Conservation (phyloP, 1,284 basidiomycete genomes). For the Tilletia caries region DNA sequence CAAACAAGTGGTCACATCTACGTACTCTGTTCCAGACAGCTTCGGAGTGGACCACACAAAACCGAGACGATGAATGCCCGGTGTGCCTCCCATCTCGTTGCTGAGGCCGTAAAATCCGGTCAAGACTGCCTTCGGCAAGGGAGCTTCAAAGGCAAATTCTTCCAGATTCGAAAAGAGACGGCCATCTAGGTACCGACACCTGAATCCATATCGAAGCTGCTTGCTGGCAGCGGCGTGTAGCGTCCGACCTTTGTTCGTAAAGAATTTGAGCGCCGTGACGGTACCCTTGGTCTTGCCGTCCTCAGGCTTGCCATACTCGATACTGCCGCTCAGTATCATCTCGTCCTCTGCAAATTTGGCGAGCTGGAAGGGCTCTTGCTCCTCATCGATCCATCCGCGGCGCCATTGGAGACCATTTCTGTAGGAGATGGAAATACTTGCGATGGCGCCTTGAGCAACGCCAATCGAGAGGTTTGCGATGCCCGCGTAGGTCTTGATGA, state of each 20-base stretch:
- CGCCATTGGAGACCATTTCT: constrained; percentile 8
- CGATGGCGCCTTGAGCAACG: not conserved
- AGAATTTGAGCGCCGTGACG: not conserved
- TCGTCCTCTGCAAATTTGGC: not conserved
- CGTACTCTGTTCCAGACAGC: too few relatives aligned
- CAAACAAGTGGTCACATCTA: too few relatives aligned
- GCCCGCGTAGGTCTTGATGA: not conserved
- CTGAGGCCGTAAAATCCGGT: not conserved
- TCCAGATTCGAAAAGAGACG: not conserved
- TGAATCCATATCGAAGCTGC: not conserved
- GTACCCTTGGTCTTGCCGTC: not conserved
- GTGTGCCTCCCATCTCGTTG: not conserved
- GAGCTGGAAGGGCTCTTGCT: not conserved
- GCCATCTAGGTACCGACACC: not conserved
- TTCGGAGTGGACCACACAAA: not conserved
- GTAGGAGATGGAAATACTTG: constrained; percentile 8
- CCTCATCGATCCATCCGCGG: not conserved
- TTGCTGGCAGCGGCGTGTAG: not conserved
- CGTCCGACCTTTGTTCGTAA: not conserved
- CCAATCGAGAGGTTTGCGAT: not conserved
- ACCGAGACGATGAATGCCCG: not conserved
- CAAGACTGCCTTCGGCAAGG: not conserved
- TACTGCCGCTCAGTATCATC: not conserved
- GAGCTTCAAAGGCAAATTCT: not conserved
- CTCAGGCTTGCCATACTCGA: constrained; percentile 10